phyloP scores from a whole-genome alignment of 192 early-diverging fungal species.

The Backusella tarrabulga region DNA sequence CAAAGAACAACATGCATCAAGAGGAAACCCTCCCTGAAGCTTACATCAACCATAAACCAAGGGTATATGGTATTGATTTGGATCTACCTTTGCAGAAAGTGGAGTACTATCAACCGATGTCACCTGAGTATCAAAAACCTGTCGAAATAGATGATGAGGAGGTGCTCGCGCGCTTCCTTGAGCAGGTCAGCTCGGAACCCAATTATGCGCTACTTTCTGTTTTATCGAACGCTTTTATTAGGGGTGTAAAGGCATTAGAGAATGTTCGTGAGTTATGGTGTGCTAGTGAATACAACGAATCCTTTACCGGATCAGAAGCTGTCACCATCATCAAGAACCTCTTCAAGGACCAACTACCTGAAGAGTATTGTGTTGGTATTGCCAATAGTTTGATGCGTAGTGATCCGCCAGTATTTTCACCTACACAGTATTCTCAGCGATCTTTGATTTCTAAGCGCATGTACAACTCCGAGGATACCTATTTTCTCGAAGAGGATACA shows the following conservation, averaged over 20 bases:
- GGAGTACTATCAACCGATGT: background rate
- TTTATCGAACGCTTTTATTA: constrained; percentile 12
- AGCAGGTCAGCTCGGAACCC: background rate
- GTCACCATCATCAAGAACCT: constrained; percentile 22
- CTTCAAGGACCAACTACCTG: constrained; percentile 15
- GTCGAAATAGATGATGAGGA: background rate
- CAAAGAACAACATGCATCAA: background rate
- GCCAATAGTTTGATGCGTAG: constrained; percentile 32
- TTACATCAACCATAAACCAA: background rate
- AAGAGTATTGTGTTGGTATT: constrained; percentile 17
- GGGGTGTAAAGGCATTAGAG: constrained; percentile 5
- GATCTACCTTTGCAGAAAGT: background rate
- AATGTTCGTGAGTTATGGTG: constrained; percentile 22
- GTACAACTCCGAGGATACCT: constrained; percentile 35
- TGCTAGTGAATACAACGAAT: constrained; percentile 25
- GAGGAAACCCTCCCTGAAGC: background rate
- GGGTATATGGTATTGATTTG: background rate
- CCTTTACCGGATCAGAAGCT: constrained; percentile 35
- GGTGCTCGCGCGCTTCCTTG: background rate
- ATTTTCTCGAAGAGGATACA: constrained; percentile 27
- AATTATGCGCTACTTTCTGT: constrained; percentile 24
- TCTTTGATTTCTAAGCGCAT: constrained; percentile 30
- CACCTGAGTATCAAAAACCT: background rate
- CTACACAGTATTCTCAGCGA: constrained; percentile 28
- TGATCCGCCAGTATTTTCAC: constrained; percentile 25